Percentiles rank a stretch among this genome's conserved stretches.
Conservation (phyloP, 2,329 filamentous ascomycete genomes). For the Ceratocystis cubensis region DNA sequence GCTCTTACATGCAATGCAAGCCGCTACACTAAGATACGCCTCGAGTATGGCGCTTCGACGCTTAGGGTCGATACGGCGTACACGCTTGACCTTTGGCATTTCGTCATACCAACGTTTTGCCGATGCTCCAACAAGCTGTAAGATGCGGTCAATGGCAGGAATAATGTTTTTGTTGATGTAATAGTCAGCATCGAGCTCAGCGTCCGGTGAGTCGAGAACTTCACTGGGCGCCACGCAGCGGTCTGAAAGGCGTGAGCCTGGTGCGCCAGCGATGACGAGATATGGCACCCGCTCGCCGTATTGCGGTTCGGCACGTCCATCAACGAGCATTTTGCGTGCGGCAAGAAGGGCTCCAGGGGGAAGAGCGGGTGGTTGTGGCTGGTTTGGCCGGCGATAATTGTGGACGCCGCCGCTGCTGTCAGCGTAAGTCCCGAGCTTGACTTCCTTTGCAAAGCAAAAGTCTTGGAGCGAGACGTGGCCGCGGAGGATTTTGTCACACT, state of each 20-base stretch:
- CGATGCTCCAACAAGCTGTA: slow-evolving; percentile 89
- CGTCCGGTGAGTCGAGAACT: slow-evolving; percentile 61
- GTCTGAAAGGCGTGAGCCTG: slow-evolving; percentile 73
- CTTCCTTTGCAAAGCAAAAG: slow-evolving; percentile 89
- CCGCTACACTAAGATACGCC: slow-evolving; percentile 72
- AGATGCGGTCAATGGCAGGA: slow-evolving; percentile 87
- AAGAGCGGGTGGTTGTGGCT: slow-evolving; percentile 34
- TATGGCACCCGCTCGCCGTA: slow-evolving; percentile 94
- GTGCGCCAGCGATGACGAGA: slow-evolving; percentile 79
- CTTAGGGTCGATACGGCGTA: slow-evolving; percentile 32
- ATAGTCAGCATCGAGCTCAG: slow-evolving; percentile 83
- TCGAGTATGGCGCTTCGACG: slow-evolving; percentile 53
- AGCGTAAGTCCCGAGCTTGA: slow-evolving; percentile 71
- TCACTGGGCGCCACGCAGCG: slow-evolving; percentile 81
- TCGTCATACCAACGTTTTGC: slow-evolving; percentile 88
- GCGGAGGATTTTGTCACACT: slow-evolving; percentile 86
- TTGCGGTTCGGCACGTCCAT: slow-evolving; percentile 78
- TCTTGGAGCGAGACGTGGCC: slow-evolving; percentile 83
- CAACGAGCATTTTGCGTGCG: slow-evolving; percentile 71
- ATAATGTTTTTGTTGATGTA: slow-evolving; percentile 96
- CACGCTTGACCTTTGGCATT: slow-evolving; percentile 80
- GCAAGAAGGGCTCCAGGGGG: slow-evolving; percentile 85
- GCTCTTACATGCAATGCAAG: slow-evolving; percentile 61
- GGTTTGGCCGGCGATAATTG: background rate
- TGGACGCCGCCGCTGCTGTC: slow-evolving; percentile 30